Evolutionary conservation across 495 filamentous ascomycete species (phyloP).

Genomic region (Penicillium flavigenum): DNA sequence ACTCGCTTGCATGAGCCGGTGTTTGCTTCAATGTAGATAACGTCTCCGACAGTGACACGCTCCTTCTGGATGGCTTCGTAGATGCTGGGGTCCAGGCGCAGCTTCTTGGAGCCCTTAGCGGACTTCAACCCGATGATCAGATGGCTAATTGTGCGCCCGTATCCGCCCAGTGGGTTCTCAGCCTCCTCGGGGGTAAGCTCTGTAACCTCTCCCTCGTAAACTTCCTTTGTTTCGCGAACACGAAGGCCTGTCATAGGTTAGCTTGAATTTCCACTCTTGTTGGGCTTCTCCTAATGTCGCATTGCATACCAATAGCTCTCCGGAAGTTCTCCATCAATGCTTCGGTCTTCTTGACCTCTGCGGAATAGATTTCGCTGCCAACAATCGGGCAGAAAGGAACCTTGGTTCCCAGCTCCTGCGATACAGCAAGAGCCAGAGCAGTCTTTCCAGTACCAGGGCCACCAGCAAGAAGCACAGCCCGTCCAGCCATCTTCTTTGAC

Average conservation of each 20-base stretch:
- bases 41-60: slow-evolving; percentile 90
- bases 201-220: slow-evolving; percentile 96
- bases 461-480: slow-evolving; percentile 89
- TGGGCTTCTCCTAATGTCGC: neutral
- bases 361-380: slow-evolving; percentile 93
- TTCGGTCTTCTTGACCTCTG: slow-evolving; percentile 99
- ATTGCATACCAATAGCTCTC: slow-evolving; percentile 74
- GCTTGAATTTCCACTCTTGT: slow-evolving; percentile 5
- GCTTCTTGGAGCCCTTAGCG: slow-evolving; percentile 91
- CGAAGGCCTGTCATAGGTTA: slow-evolving; percentile 59
- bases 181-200: slow-evolving; percentile 94
- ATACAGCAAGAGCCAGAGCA: slow-evolving; percentile 88
- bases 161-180: slow-evolving; percentile 96
- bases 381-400: slow-evolving; percentile 98
- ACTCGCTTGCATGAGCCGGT: slow-evolving; percentile 97
- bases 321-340: slow-evolving; percentile 98
- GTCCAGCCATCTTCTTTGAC: slow-evolving; percentile 93
- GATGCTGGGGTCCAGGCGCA: slow-evolving; percentile 92
- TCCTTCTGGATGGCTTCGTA: slow-evolving; percentile 99
- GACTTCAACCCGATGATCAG: slow-evolving; percentile 87
- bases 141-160: slow-evolving; percentile 91
- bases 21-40: slow-evolving; percentile 98
- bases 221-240: slow-evolving; percentile 96
- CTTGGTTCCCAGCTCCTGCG: slow-evolving; percentile 92
- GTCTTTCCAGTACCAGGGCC: slow-evolving; percentile 96